These are phyloP conservation scores for Oryza longistaminata DNA, from an alignment of 176 grass and related monocot genomes.

Conservation along the genomic window DNA sequence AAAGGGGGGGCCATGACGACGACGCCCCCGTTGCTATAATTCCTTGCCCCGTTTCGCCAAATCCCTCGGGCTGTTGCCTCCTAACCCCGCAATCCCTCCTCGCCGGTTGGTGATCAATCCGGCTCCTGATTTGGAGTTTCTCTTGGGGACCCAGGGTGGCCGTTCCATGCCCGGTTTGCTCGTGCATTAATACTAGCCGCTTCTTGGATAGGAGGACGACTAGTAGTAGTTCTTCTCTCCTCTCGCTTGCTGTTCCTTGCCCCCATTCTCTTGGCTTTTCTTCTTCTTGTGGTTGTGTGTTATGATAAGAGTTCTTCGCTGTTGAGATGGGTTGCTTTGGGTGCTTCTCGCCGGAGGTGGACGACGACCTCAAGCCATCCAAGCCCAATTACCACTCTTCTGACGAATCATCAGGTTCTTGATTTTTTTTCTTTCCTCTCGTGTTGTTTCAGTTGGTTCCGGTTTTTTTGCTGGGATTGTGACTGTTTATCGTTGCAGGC, in stretches of 20 bases:
- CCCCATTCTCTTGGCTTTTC: not conserved
- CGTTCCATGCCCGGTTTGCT: constrained; percentile 16
- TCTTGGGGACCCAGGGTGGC: constrained; percentile 18
- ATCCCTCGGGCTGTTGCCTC: constrained; percentile 16
- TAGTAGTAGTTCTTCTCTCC: constrained; percentile 23
- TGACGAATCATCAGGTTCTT: constrained; percentile 56
- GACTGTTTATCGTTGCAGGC: constrained; percentile 20
- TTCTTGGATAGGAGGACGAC: not conserved
- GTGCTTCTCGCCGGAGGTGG: constrained; percentile 51
- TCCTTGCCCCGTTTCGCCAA: constrained; percentile 9
- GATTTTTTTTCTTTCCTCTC: constrained; percentile 18
- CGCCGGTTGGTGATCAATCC: constrained; percentile 30
- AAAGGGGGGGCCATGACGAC: not conserved
- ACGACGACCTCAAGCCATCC: constrained; percentile 43
- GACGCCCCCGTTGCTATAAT: constrained; percentile 24
- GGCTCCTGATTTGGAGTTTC: constrained; percentile 9
- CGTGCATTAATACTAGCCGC: constrained; percentile 48
- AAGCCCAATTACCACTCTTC: constrained; percentile 37
- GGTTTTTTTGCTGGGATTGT: not conserved
- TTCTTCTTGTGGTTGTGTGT: not conserved
- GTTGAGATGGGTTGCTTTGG: constrained; percentile 67
- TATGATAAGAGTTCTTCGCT: not conserved
- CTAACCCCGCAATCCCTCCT: constrained; percentile 24
- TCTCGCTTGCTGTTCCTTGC: not conserved
- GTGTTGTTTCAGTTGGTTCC: not conserved